phyloP scores from a whole-genome alignment of 2,329 filamentous ascomycete species.

The Ophiocordyceps camponoti-floridani region DNA sequence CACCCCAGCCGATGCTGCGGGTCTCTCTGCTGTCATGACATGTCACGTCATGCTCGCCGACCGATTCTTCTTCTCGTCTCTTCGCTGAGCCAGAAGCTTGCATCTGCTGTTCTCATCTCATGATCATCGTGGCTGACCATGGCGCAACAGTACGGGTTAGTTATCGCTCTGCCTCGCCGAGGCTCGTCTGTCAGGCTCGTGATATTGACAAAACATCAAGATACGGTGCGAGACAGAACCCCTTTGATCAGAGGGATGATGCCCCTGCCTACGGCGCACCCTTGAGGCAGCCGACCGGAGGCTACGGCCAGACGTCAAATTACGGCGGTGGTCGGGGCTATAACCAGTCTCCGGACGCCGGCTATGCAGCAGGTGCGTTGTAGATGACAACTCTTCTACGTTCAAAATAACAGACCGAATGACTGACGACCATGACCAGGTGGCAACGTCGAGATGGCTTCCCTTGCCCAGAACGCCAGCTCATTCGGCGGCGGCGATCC shows the following conservation, averaged over 20 bases:
- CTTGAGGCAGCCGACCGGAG: constrained; percentile 3
- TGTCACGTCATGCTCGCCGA: background rate
- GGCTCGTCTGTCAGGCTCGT: background rate
- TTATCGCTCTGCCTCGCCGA: constrained; percentile 5
- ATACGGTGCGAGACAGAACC: constrained; percentile 37
- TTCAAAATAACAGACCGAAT: background rate
- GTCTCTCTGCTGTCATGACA: background rate
- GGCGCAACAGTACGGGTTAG: constrained; percentile 34
- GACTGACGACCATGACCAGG: constrained; percentile 9
- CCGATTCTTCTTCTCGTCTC: background rate
- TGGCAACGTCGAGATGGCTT: constrained; percentile 52
- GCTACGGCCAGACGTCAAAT: constrained; percentile 6
- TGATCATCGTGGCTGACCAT: constrained; percentile 10
- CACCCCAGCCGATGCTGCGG: constrained; percentile 3
- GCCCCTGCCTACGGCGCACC: constrained; percentile 14
- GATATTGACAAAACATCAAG: constrained; percentile 13
- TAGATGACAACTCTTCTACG: background rate
- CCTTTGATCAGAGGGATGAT: constrained; percentile 37
- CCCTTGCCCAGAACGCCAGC: constrained; percentile 35
- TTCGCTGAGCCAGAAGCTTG: background rate
- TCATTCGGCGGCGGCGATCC: constrained; percentile 36
- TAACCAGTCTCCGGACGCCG: constrained; percentile 9
- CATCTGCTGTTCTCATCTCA: background rate
- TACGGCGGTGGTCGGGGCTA: constrained; percentile 9
- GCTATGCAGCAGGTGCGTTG: constrained; percentile 13